These are phyloP conservation scores for Mucor velutinosus DNA, from an alignment of 371 early-diverging fungal genomes.

Conservation along the genomic window DNA sequence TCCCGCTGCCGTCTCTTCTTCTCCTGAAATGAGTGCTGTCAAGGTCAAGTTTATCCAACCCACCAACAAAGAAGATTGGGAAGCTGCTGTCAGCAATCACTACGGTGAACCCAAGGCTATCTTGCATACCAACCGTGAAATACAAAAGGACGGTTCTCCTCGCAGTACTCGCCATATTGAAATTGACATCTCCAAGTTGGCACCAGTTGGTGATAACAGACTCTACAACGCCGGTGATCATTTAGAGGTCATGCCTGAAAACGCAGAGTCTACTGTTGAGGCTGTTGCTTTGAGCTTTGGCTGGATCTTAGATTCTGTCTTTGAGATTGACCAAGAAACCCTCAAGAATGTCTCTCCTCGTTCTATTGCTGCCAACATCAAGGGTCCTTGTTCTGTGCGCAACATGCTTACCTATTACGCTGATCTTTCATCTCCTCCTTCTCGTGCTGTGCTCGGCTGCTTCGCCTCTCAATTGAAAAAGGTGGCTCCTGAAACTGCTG, in stretches of 20 bases:
- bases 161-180: constrained; percentile 55
- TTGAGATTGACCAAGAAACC: constrained; percentile 43
- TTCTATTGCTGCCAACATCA: constrained; percentile 49
- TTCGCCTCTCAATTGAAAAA: constrained; percentile 45
- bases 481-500: constrained; percentile 39
- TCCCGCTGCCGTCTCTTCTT: constrained; percentile 27
- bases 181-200: constrained; percentile 37
- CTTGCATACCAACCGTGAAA: constrained; percentile 32
- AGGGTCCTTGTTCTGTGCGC: constrained; percentile 51
- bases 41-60: constrained; percentile 33
- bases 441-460: constrained; percentile 44
- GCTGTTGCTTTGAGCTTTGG: constrained; percentile 49
- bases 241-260: constrained; percentile 56
- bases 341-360: constrained; percentile 45
- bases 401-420: constrained; percentile 55
- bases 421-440: constrained; percentile 50
- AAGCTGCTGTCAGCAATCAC: constrained; percentile 26
- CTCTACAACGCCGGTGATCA: constrained; percentile 59
- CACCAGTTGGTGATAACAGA: constrained; percentile 22
- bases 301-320: constrained; percentile 57
- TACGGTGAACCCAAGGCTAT: constrained; percentile 35
- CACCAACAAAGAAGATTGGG: constrained; percentile 30
- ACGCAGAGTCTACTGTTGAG: constrained; percentile 40
- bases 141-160: constrained; percentile 38
- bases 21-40: constrained; percentile 12